Evolutionary conservation across 208 protist genomes (phyloP).

Genomic region (Leishmania turanica): DNA sequence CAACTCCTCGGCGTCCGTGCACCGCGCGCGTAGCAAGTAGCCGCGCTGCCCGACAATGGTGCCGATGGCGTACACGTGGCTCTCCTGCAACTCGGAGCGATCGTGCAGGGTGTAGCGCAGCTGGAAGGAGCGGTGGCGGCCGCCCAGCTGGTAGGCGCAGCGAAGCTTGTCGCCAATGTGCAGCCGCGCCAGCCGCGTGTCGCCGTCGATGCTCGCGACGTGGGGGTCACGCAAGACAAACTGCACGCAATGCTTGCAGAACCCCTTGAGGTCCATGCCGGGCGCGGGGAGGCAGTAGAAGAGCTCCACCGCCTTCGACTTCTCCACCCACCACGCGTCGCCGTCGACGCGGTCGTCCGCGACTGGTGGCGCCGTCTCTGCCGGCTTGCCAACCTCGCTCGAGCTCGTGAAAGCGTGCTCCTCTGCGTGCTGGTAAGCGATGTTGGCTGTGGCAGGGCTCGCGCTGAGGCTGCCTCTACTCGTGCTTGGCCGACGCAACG

Average conservation of each 20-base stretch:
- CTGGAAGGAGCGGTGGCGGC: constrained; percentile 64
- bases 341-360: constrained; percentile 6
- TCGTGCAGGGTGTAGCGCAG: constrained; percentile 62
- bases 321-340: constrained; percentile 69
- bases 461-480: constrained; percentile 1
- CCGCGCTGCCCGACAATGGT: constrained; percentile 70
- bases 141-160: constrained; percentile 57
- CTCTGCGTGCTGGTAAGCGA: background rate
- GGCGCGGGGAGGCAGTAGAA: constrained; percentile 80
- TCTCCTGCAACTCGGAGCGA: constrained; percentile 62
- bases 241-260: constrained; percentile 76
- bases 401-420: background rate
- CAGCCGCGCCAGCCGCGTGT: constrained; percentile 53
- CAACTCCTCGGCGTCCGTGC: constrained; percentile 70
- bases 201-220: constrained; percentile 78
- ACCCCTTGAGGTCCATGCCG: constrained; percentile 58
- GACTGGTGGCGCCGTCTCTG: background rate
- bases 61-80: constrained; percentile 72
- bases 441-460: background rate
- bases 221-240: constrained; percentile 67
- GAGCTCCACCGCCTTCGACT: constrained; percentile 69
- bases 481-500: background rate
- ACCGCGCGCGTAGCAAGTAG: constrained; percentile 76
- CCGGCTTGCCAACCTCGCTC: background rate
- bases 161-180: constrained; percentile 68